Percentiles rank a stretch among this genome's conserved stretches.
phyloP scores from a whole-genome alignment of 306 rosid species.

The Prunus padus region DNA sequence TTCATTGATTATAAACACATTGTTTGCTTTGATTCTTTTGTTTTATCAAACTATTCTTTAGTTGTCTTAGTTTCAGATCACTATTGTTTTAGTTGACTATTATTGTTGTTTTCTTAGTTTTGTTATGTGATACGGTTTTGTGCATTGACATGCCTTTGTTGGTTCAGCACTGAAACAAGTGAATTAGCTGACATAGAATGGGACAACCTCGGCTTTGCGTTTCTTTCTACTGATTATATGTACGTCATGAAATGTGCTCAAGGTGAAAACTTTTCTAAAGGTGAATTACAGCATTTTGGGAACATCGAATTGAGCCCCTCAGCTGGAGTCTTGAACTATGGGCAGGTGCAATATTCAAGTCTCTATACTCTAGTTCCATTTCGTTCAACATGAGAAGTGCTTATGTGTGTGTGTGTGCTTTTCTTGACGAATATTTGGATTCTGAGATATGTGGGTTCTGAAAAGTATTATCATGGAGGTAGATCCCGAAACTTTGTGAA shows the following conservation, averaged over 20 bases:
- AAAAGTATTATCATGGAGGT: neutral
- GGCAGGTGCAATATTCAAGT: constrained; percentile 56
- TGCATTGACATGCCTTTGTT: constrained; percentile 8
- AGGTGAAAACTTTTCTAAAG: constrained; percentile 64
- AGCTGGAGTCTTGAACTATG: constrained; percentile 88
- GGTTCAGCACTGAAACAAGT: constrained; percentile 33
- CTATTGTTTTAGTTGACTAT: no score
- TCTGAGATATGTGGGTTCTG: no score
- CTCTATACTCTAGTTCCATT: neutral
- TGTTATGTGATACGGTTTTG: constrained; percentile 3
- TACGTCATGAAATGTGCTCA: constrained; percentile 65
- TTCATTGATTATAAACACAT: neutral
- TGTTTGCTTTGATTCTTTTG: neutral
- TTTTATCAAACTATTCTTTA: neutral
- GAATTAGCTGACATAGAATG: constrained; percentile 76
- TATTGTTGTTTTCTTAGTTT: neutral
- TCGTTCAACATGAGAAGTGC: neutral
- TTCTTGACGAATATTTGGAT: neutral
- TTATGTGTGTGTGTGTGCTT: neutral
- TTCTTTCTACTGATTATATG: constrained; percentile 85
- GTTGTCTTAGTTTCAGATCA: neutral
- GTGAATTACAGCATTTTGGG: constrained; percentile 83
- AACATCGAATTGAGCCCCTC: constrained; percentile 88
- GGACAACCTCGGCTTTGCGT: constrained; percentile 87
- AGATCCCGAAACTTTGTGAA: neutral